A percentile compares a stretch with the other conserved stretches of the same genome.
Conservation (phyloP, 805 yeast species). For the Pichia occidentalis region DNA sequence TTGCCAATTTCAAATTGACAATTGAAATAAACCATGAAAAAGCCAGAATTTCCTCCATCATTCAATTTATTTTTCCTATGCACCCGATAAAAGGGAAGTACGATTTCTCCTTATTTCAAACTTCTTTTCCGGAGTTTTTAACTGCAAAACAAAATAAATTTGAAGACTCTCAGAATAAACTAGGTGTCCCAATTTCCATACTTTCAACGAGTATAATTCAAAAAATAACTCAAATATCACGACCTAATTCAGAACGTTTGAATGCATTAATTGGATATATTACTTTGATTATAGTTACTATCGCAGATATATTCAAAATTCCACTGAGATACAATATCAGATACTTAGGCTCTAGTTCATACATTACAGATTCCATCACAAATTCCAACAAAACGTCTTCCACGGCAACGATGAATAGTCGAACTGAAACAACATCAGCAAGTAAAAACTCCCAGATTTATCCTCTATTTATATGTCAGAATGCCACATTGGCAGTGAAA, state of each 20-base stretch:
- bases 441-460: constrained; percentile 33
- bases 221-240: constrained; percentile 20
- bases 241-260: constrained; percentile 33
- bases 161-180: not conserved
- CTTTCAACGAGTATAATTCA: constrained; percentile 9
- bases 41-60: constrained; percentile 20
- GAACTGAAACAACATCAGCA: too few relatives aligned
- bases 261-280: constrained; percentile 46
- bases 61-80: constrained; percentile 30
- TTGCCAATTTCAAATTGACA: constrained; percentile 1
- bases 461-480: constrained; percentile 46
- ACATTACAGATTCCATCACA: constrained; percentile 42
- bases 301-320: constrained; percentile 37
- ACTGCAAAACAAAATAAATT: constrained; percentile 1
- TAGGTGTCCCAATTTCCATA: constrained; percentile 2
- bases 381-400: constrained; percentile 21
- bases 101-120: constrained; percentile 28
- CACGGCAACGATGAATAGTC: too few relatives aligned
- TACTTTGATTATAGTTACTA: constrained; percentile 34
- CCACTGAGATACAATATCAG: constrained; percentile 45
- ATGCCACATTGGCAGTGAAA: constrained; percentile 30
- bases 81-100: constrained; percentile 19
- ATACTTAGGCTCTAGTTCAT: constrained; percentile 42
- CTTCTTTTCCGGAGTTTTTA: constrained; percentile 24
- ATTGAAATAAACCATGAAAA: constrained; percentile 19